Percentiles rank a stretch among this genome's conserved stretches.
Evolutionary conservation across 1,284 basidiomycete species (phyloP).

Genomic region (Acaromyces ingoldii): DNA sequence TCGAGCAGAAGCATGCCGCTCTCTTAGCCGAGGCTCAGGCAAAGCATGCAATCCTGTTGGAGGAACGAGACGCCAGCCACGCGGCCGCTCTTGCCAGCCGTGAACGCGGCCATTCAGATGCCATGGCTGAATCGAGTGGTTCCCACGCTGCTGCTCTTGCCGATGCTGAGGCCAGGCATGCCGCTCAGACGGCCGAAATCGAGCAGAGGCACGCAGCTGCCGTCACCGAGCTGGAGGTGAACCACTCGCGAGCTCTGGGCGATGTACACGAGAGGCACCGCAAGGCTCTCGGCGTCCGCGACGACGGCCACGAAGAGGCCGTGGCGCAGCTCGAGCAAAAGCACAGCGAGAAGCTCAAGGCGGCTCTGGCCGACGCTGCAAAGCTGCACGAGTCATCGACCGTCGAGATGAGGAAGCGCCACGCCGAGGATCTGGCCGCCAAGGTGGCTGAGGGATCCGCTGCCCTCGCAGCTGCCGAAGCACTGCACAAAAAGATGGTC

Average conservation of each 20-base stretch:
- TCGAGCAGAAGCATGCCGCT: constrained; percentile 15
- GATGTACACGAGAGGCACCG: constrained; percentile 19
- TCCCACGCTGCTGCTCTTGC: constrained; percentile 8
- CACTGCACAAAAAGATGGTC: constrained; percentile 10
- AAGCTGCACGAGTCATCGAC: constrained; percentile 31
- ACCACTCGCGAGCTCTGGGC: constrained; percentile 20
- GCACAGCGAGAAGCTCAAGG: constrained; percentile 17
- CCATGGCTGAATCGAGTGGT: neutral
- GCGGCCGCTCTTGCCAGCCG: neutral
- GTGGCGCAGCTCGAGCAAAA: constrained; percentile 5
- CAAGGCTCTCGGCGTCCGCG: constrained; percentile 16
- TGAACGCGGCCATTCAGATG: neutral
- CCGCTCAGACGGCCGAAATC: constrained; percentile 1
- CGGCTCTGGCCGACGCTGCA: constrained; percentile 20
- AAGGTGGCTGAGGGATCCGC: constrained; percentile 25
- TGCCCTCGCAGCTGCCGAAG: constrained; percentile 23
- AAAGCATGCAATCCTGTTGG: constrained; percentile 13
- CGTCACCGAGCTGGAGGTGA: neutral
- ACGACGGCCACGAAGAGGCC: constrained; percentile 16
- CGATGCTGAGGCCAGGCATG: neutral
- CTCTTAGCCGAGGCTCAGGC: constrained; percentile 10
- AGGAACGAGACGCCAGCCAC: neutral
- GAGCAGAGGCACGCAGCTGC: constrained; percentile 7
- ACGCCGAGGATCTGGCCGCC: constrained; percentile 32
- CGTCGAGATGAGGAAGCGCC: constrained; percentile 35